Evolutionary conservation across 331 rosid species (phyloP).

Genomic region (Spiraea crenata): DNA sequence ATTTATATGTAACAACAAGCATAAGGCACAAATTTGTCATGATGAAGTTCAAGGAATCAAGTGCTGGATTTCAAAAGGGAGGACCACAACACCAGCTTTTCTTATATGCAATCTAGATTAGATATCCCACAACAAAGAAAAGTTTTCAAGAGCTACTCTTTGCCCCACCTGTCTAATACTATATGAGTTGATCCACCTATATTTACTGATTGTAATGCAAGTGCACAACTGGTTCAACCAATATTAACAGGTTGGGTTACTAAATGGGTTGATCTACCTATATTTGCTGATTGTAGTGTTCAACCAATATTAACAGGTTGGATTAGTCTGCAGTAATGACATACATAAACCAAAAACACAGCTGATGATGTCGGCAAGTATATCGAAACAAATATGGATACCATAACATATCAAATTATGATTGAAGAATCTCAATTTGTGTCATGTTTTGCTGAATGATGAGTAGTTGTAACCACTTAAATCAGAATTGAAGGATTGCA

Average conservation of each 20-base stretch:
- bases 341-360: no score
- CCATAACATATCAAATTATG: no score
- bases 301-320: not conserved
- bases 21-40: conserved; percentile 26
- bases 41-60: conserved; percentile 21
- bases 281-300: not conserved
- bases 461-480: no score
- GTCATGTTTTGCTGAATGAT: no score
- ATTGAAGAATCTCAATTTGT: no score
- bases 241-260: not conserved
- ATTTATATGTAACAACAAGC: conserved; percentile 7
- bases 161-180: conserved; percentile 16
- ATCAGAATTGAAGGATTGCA: no score
- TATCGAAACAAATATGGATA: no score
- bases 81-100: conserved; percentile 27
- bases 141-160: conserved; percentile 7
- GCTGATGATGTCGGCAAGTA: no score
- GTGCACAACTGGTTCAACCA: not conserved
- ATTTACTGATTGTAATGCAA: not conserved
- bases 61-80: conserved; percentile 7
- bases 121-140: conserved; percentile 19
- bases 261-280: not conserved
- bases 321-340: not conserved
- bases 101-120: conserved; percentile 7
- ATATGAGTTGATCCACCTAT: not conserved